Evolutionary conservation across 345 rosid species (phyloP), one percentile per base, ranked within the genome.

Genomic region (Citrus trifoliata): DNA sequence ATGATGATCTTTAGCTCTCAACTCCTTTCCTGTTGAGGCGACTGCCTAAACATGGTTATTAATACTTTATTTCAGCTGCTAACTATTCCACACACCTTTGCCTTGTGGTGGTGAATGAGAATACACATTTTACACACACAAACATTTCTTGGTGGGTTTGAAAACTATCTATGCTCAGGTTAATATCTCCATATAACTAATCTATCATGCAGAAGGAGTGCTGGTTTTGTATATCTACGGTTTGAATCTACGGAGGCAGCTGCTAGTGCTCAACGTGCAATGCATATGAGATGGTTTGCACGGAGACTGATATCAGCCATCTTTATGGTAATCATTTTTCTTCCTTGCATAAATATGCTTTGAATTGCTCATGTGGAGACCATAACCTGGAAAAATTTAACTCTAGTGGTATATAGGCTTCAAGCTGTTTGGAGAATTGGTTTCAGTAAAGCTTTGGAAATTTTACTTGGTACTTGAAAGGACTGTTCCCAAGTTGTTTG

Each of bases 271-370:
- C 98, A 95, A 76, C 91, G 78, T 40, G 92, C 94, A 6, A 93
- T 95, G 98, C 98, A 95, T 81, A 79, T 78, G 92, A 90, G 98
- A 82, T 95, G 98, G 98, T 95, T 95, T 86, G 98, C 98, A 1
- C 89, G 93, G 37, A 79, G 93, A 85, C 84, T 89, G 81, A 93
- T 95, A 79, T 85, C 94, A 35, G 98, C 98, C 55, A 81, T 83
- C 70, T 95, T 80, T 85, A 87, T 93, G 98, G 98, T 95, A 92
- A 81, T 46, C 8, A 38, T 32, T 56, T 56, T 66, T 32, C 24
- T 6, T 66, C 27, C 27, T 19, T 22, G 16, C 48, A 21, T 25
- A 56, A 68, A 56, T 27, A 12, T 60, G n/a, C 55, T 16, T 32
- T 24, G 10, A 32, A 48, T 66, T 10, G 19, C 35, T 18, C 38